phyloP scores from a whole-genome alignment of 257 asterid genomes.

The Osmanthus fragrans region DNA sequence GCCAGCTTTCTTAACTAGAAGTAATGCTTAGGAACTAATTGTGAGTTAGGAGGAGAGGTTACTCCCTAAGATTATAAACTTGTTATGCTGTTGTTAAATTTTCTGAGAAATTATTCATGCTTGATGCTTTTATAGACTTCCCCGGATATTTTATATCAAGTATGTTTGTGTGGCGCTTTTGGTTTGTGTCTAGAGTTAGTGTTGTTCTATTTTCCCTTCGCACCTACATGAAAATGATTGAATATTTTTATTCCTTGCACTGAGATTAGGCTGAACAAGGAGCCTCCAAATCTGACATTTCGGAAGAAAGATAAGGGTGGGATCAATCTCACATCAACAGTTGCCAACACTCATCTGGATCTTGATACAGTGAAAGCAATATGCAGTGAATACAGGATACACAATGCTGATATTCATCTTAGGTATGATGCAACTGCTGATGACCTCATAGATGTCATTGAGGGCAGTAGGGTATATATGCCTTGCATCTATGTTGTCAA shows the following conservation, averaged over 20 bases:
- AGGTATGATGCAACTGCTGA: slow-evolving; percentile 96
- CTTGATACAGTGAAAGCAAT: slow-evolving; percentile 96
- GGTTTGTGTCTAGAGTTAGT: not conserved
- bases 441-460: slow-evolving; percentile 97
- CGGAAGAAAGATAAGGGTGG: slow-evolving; percentile 98
- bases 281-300: slow-evolving; percentile 89
- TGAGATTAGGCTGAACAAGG: slow-evolving; percentile 77
- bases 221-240: not conserved
- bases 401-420: slow-evolving; percentile 90
- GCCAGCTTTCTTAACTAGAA: not conserved
- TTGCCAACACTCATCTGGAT: slow-evolving; percentile 74
- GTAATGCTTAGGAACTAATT: not conserved
- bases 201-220: not conserved
- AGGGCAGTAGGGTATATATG: slow-evolving; percentile 89
- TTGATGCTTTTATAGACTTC: not conserved
- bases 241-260: slow-evolving; percentile 1
- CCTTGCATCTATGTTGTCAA: slow-evolving; percentile 93
- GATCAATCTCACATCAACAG: slow-evolving; percentile 87
- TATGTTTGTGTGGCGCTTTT: not conserved
- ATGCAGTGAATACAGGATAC: slow-evolving; percentile 92
- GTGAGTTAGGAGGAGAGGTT: too few relatives aligned
- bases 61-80: too few relatives aligned
- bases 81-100: not conserved
- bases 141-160: not conserved
- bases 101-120: not conserved